Evolutionary conservation across 148 eudicot species (phyloP).

Genomic region (Selenicereus undatus): DNA sequence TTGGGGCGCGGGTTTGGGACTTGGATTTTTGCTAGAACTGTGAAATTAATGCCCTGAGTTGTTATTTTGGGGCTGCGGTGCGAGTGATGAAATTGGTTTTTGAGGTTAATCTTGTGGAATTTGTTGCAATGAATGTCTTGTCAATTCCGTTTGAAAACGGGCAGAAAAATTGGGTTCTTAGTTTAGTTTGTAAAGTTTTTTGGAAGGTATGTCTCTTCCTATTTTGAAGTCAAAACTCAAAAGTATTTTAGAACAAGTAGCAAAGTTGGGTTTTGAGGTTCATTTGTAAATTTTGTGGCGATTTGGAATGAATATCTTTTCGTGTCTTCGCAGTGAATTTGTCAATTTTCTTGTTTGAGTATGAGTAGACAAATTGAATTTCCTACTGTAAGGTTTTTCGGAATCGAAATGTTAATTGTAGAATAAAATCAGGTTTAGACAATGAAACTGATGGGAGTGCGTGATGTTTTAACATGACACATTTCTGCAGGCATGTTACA

Average conservation of each 20-base stretch:
- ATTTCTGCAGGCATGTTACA: conserved; percentile 42
- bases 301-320: neutral
- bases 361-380: neutral
- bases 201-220: too few relatives aligned
- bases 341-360: neutral
- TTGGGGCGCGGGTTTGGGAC: neutral
- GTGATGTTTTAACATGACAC: neutral
- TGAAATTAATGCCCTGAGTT: neutral
- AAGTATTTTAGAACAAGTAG: too few relatives aligned
- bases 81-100: too few relatives aligned
- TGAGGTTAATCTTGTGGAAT: too few relatives aligned
- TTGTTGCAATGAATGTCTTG: too few relatives aligned
- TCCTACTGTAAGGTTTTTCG: too few relatives aligned
- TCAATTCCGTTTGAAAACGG: too few relatives aligned
- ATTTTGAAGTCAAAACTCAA: too few relatives aligned
- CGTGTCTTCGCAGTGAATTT: neutral
- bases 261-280: neutral
- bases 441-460: neutral
- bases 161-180: too few relatives aligned
- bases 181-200: too few relatives aligned
- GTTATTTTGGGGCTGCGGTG: too few relatives aligned
- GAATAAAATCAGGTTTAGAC: neutral
- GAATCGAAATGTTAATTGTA: too few relatives aligned
- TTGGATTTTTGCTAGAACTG: neutral
- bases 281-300: neutral